These are phyloP conservation scores for Irpex lacteus DNA, from an alignment of 1,284 basidiomycete species.

Conservation along the genomic window DNA sequence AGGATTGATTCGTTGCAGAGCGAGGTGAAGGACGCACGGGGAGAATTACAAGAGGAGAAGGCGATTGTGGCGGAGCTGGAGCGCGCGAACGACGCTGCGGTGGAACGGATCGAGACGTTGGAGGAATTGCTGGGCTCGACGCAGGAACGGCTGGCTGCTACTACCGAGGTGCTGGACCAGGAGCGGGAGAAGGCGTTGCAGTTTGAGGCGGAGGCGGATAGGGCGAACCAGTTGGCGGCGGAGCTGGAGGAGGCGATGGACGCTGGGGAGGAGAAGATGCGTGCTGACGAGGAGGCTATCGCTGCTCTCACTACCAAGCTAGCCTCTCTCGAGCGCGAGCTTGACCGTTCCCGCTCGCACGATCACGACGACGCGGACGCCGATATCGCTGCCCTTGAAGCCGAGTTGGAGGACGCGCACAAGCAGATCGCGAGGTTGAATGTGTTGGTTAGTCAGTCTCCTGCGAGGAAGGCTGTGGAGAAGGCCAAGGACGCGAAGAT, in stretches of 20 bases:
- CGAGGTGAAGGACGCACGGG: constrained; percentile 28
- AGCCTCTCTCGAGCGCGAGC: constrained; percentile 55
- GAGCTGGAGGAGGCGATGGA: constrained; percentile 74
- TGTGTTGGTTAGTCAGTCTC: constrained; percentile 66
- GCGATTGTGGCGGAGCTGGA: constrained; percentile 55
- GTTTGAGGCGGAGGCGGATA: constrained; percentile 50
- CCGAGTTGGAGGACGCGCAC: constrained; percentile 77
- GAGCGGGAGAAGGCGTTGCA: constrained; percentile 46
- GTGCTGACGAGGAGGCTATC: constrained; percentile 54
- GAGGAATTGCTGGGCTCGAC: constrained; percentile 48
- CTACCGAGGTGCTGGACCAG: constrained; percentile 44
- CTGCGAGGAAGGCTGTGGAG: constrained; percentile 71
- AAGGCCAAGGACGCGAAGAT: constrained; percentile 72
- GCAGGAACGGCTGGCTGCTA: constrained; percentile 43
- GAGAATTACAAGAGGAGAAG: constrained; percentile 43
- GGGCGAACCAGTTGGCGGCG: constrained; percentile 49
- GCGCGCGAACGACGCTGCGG: constrained; percentile 42
- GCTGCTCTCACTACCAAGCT: constrained; percentile 51
- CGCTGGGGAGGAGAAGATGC: constrained; percentile 65
- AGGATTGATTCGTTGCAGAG: constrained; percentile 24
- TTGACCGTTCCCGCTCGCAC: constrained; percentile 41
- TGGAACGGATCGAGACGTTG: constrained; percentile 48
- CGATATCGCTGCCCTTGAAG: constrained; percentile 62
- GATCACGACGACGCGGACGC: constrained; percentile 38
- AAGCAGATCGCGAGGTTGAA: constrained; percentile 77